Conservation (phyloP, 1,284 basidiomycete genomes). For the Marasmius sp. region DNA sequence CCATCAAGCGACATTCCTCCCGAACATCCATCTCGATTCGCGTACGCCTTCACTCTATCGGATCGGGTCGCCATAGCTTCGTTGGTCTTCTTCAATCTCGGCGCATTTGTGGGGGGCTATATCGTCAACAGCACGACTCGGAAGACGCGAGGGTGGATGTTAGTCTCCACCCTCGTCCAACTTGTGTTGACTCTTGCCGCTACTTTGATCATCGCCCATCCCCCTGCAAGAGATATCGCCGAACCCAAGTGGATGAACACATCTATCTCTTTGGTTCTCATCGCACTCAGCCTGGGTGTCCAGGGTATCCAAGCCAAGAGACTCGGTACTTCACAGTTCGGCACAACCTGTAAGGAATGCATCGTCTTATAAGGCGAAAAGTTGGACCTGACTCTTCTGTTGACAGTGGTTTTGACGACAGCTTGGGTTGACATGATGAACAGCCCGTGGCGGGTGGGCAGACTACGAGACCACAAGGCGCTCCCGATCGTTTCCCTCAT, state of each 20-base stretch:
- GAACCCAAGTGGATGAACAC: neutral
- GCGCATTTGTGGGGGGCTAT: neutral
- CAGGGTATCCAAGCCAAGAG: slow-evolving; percentile 1
- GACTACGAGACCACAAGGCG: neutral
- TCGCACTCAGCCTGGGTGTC: neutral
- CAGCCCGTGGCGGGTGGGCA: neutral
- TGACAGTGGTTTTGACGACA: neutral
- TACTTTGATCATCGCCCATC: neutral
- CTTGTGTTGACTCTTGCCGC: neutral
- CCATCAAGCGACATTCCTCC: neutral
- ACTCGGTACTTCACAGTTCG: neutral
- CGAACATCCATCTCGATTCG: neutral
- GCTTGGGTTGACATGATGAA: slow-evolving; percentile 1
- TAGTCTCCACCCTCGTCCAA: neutral
- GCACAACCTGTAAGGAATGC: neutral
- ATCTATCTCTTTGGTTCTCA: neutral
- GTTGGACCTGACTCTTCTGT: neutral
- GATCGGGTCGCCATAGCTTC: neutral
- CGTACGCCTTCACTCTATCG: neutral
- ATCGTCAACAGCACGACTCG: neutral
- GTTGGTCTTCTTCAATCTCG: neutral
- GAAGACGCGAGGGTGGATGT: neutral
- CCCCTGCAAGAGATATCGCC: neutral
- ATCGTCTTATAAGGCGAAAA: neutral
- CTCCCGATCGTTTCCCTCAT: neutral